Evolutionary conservation across 2,329 filamentous ascomycete species (phyloP).

Genomic region (Colletotrichum liaoningense): DNA sequence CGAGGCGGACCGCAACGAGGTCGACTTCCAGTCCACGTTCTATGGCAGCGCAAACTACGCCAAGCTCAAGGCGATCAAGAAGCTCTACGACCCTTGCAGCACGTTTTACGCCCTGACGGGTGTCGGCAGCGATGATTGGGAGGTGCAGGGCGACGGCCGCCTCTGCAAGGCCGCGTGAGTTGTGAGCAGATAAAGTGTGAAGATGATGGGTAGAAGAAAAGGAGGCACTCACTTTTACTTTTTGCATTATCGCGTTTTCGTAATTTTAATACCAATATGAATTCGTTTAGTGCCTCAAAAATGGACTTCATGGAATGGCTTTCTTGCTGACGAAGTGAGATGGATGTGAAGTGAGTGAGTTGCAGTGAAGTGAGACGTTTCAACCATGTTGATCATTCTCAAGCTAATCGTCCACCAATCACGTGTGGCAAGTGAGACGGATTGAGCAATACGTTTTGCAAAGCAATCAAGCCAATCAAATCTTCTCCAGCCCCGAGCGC

Average conservation of each 20-base stretch:
- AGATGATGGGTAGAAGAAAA: not conserved
- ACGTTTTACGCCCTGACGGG: constrained; percentile 61
- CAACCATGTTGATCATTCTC: not conserved
- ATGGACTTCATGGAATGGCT: not conserved
- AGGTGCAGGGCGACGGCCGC: constrained; percentile 41
- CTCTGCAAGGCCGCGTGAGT: constrained; percentile 31
- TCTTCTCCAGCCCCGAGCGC: not conserved
- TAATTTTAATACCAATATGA: not conserved
- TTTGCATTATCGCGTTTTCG: not conserved
- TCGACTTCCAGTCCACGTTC: constrained; percentile 56
- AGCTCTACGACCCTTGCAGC: constrained; percentile 56
- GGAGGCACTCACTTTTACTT: not conserved
- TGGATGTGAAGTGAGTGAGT: not conserved
- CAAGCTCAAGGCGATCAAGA: constrained; percentile 56
- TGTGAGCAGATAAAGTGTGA: too few relatives aligned
- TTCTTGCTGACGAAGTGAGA: not conserved
- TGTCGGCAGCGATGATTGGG: constrained; percentile 65
- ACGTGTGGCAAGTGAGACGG: not conserved
- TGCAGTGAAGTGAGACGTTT: not conserved
- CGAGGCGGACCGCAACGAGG: constrained; percentile 61
- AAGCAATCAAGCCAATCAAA: not conserved
- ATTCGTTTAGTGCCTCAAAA: not conserved
- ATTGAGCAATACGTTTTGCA: not conserved
- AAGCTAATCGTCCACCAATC: not conserved
- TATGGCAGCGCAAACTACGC: constrained; percentile 57